These are phyloP conservation scores for Monilinia laxa DNA, from an alignment of 2,329 filamentous ascomycete genomes.

Conservation along the genomic window DNA sequence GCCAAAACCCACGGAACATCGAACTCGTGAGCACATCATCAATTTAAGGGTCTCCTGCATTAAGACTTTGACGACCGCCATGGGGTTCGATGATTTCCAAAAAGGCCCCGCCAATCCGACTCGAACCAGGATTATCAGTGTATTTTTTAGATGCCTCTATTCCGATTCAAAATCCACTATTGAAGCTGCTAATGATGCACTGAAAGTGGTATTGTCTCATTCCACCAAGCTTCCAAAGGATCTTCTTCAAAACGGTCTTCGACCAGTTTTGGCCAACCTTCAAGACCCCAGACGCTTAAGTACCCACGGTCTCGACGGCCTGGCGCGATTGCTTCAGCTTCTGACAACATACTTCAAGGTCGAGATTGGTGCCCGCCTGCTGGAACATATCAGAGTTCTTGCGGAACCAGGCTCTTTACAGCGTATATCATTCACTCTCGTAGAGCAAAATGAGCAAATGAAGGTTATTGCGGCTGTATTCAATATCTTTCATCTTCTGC, in stretches of 20 bases:
- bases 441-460: slow-evolving; percentile 90
- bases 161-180: slow-evolving; percentile 90
- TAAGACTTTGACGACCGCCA: slow-evolving; percentile 86
- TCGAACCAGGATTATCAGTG: slow-evolving; percentile 74
- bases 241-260: slow-evolving; percentile 85
- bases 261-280: slow-evolving; percentile 93
- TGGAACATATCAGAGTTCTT: slow-evolving; percentile 91
- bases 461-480: slow-evolving; percentile 93
- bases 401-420: slow-evolving; percentile 79
- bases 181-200: slow-evolving; percentile 84
- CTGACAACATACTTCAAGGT: slow-evolving; percentile 99
- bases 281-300: slow-evolving; percentile 90
- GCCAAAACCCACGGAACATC: slow-evolving; percentile 88
- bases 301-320: slow-evolving; percentile 83
- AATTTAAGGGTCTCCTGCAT: slow-evolving; percentile 91
- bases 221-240: slow-evolving; percentile 94
- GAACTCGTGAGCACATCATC: slow-evolving; percentile 93
- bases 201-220: slow-evolving; percentile 83
- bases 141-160: slow-evolving; percentile 98
- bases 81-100: slow-evolving; percentile 88
- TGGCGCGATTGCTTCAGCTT: slow-evolving; percentile 84
- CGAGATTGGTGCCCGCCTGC: slow-evolving; percentile 87
- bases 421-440: slow-evolving; percentile 88
- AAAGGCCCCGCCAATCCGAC: slow-evolving; percentile 68
- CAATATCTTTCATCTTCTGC: slow-evolving; percentile 95